Percentiles rank a stretch among this genome's conserved stretches.
phyloP scores from a whole-genome alignment of 345 rosid genomes.

The Linum tenue region DNA sequence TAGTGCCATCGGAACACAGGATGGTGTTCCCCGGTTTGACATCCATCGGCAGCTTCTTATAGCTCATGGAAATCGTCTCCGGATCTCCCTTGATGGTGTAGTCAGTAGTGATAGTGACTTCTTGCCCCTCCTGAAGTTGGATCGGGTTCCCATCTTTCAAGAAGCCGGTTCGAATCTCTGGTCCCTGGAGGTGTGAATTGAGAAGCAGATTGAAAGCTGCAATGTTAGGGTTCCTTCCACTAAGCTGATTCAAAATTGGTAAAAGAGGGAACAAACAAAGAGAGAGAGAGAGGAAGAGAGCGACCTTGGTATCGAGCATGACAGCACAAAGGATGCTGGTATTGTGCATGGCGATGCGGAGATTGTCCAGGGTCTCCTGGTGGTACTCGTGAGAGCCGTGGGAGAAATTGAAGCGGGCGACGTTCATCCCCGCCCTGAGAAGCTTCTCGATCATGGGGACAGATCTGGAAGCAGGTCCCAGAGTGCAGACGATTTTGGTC shows the following conservation, averaged over 20 bases:
- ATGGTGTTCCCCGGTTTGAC: slow-evolving; percentile 67
- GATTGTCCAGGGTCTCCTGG: slow-evolving; percentile 75
- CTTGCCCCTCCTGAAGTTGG: slow-evolving; percentile 56
- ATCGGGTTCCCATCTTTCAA: slow-evolving; percentile 51
- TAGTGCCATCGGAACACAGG: slow-evolving; percentile 84
- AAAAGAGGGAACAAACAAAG: background rate
- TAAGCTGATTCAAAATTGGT: background rate
- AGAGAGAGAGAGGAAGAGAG: too few relatives aligned
- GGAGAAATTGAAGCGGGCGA: slow-evolving; percentile 94
- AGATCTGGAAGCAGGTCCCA: slow-evolving; percentile 87
- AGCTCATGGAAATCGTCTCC: slow-evolving; percentile 79
- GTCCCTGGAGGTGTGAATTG: slow-evolving; percentile 33
- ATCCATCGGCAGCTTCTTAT: slow-evolving; percentile 69
- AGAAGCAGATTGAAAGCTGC: background rate
- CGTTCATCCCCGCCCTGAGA: slow-evolving; percentile 90
- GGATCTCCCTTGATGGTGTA: slow-evolving; percentile 59
- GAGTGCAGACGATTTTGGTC: slow-evolving; percentile 85
- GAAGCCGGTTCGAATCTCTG: slow-evolving; percentile 68
- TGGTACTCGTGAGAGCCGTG: slow-evolving; percentile 95
- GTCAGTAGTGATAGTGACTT: slow-evolving; percentile 61
- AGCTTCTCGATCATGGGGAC: slow-evolving; percentile 86
- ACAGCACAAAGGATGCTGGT: slow-evolving; percentile 23
- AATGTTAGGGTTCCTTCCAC: background rate
- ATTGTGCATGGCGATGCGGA: slow-evolving; percentile 31
- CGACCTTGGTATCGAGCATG: slow-evolving; percentile 30